A percentile compares a stretch with the other conserved stretches of the same genome.
These are phyloP conservation scores for Piper longum DNA, from an alignment of 164 flowering plant species.

Conservation along the genomic window DNA sequence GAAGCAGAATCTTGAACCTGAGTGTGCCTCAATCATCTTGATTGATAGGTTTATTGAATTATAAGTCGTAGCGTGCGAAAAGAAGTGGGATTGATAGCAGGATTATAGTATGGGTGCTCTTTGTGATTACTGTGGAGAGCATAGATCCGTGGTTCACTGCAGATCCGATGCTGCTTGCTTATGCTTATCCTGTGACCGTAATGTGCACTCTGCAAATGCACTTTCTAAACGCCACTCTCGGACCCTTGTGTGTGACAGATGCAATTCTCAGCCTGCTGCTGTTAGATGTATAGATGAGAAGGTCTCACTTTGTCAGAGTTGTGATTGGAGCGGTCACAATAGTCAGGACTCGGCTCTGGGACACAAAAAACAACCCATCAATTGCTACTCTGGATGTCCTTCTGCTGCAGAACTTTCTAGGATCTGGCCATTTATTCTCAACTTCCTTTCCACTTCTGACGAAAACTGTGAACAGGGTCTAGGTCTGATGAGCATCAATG, in stretches of 20 bases:
- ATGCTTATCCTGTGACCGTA: conserved; percentile 85
- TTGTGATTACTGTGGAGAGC: conserved; percentile 83
- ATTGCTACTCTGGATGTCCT: conserved; percentile 84
- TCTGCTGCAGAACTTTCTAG: conserved; percentile 65
- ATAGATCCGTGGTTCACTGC: conserved; percentile 77
- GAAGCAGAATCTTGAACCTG: neutral
- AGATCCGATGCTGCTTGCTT: conserved; percentile 83
- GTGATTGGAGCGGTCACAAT: conserved; percentile 65
- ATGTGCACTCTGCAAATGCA: conserved; percentile 92
- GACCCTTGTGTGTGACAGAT: conserved; percentile 75
- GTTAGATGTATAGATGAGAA: conserved; percentile 66
- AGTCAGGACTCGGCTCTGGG: conserved; percentile 19
- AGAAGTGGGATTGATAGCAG: neutral
- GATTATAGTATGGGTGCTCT: conserved; percentile 46
- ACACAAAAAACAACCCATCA: conserved; percentile 59
- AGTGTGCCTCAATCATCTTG: neutral
- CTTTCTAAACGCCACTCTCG: conserved; percentile 80
- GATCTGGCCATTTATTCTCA: conserved; percentile 59
- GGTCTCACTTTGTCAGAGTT: conserved; percentile 70
- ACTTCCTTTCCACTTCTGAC: conserved; percentile 32
- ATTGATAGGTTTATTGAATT: neutral
- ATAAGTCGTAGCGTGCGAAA: neutral
- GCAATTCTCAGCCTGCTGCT: conserved; percentile 68
- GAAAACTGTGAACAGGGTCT: conserved; percentile 46
- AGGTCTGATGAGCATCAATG: conserved; percentile 59